Conservation (phyloP, 2,329 filamentous ascomycete species). For the Exophiala sideris region DNA sequence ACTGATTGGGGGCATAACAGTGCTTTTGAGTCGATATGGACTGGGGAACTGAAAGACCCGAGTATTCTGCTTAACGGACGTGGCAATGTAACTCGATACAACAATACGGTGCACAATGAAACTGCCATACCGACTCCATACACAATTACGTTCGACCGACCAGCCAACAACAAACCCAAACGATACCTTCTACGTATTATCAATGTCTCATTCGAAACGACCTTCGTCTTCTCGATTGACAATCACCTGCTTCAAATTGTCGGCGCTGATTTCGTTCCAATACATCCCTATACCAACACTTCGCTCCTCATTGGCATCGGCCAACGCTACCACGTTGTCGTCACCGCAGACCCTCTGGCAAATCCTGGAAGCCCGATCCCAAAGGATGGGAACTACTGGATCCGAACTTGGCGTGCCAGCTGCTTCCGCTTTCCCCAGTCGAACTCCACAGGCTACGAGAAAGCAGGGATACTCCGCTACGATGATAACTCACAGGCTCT, state of each 20-base stretch:
- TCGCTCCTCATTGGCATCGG: conserved; percentile 23
- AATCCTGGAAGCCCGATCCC: conserved; percentile 1
- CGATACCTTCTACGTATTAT: conserved; percentile 24
- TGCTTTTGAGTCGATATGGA: too few relatives aligned
- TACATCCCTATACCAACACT: conserved; percentile 22
- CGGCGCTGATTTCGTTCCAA: conserved; percentile 28
- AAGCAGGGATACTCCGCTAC: neutral
- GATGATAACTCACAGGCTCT: too few relatives aligned
- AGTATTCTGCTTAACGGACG: neutral
- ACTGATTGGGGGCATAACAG: conserved; percentile 8
- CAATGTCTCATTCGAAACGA: conserved; percentile 24
- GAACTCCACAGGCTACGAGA: neutral
- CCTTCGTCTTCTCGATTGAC: conserved; percentile 29
- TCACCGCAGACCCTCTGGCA: conserved; percentile 21
- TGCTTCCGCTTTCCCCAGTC: conserved; percentile 16
- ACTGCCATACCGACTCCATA: neutral
- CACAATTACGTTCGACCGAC: neutral
- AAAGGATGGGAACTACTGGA: conserved; percentile 8
- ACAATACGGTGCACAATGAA: neutral
- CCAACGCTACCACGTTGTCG: conserved; percentile 29
- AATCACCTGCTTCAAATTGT: conserved; percentile 27
- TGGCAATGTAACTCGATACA: conserved; percentile 1
- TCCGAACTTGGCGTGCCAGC: conserved; percentile 14
- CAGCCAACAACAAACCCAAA: neutral
- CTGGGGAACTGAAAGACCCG: neutral